phyloP scores from a whole-genome alignment of 2,329 filamentous ascomycete genomes.

The Nothopassalora personata region DNA sequence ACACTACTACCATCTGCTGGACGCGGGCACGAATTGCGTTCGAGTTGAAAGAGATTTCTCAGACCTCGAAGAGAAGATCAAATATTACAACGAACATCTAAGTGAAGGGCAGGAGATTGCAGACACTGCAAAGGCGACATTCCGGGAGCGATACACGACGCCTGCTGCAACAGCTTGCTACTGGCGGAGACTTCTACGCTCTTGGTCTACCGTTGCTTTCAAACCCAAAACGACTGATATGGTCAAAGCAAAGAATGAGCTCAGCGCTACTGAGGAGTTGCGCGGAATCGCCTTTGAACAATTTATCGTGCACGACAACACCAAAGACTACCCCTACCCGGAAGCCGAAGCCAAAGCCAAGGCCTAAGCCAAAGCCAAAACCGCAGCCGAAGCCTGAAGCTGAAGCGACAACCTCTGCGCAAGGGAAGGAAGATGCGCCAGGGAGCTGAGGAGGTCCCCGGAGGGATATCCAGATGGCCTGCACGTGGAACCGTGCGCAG shows the following conservation, averaged over 20 bases:
- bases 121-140: slow-evolving; percentile 12
- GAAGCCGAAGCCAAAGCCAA: neutral
- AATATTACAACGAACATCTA: slow-evolving; percentile 18
- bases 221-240: slow-evolving; percentile 12
- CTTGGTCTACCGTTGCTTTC: slow-evolving; percentile 24
- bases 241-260: slow-evolving; percentile 10
- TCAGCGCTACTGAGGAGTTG: slow-evolving; percentile 9
- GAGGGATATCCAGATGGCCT: neutral
- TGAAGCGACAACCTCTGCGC: neutral
- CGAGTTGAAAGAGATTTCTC: slow-evolving; percentile 21
- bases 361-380: neutral
- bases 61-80: slow-evolving; percentile 24
- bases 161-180: slow-evolving; percentile 31
- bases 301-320: slow-evolving; percentile 18
- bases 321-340: slow-evolving; percentile 12
- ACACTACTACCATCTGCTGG: slow-evolving; percentile 25
- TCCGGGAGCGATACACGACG: slow-evolving; percentile 24
- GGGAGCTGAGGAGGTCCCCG: neutral
- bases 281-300: slow-evolving; percentile 24
- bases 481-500: neutral
- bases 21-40: slow-evolving; percentile 23
- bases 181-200: slow-evolving; percentile 23
- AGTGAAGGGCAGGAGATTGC: slow-evolving; percentile 21
- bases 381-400: neutral
- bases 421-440: neutral